Evolutionary conservation across 768 basidiomycete species (phyloP).

Genomic region (Auricularia sp.): DNA sequence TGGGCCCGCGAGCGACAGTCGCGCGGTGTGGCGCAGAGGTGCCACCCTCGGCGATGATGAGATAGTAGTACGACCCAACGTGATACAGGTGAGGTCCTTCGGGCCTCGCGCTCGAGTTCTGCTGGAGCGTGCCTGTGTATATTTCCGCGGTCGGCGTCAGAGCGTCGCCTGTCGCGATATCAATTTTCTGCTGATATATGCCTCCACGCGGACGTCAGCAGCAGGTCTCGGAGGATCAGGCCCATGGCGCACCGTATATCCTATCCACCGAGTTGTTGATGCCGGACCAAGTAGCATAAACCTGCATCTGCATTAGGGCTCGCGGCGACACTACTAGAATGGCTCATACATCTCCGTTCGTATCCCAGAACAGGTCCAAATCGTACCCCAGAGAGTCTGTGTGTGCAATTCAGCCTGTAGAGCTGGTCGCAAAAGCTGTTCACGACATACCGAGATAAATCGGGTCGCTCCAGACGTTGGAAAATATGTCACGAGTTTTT

Average conservation of each 20-base stretch:
- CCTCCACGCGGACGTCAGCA: neutral
- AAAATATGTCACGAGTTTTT: neutral
- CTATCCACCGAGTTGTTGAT: neutral
- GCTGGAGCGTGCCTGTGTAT: neutral
- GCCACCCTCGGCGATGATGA: neutral
- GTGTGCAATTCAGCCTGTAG: too few species aligned
- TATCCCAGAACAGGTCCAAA: conserved; percentile 14
- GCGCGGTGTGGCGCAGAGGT: neutral
- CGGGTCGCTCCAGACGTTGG: neutral
- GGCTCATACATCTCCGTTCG: conserved; percentile 11
- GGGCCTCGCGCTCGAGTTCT: neutral
- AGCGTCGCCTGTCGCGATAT: neutral
- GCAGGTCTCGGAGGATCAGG: too few species aligned
- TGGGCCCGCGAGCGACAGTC: neutral
- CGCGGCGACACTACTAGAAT: neutral
- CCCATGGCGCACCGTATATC: neutral
- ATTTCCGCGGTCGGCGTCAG: neutral
- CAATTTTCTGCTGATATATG: neutral
- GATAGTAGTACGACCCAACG: neutral
- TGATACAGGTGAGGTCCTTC: neutral
- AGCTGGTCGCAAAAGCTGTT: neutral
- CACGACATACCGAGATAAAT: neutral
- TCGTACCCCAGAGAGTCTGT: neutral
- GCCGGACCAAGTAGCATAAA: neutral
- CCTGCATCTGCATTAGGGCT: neutral